phyloP scores from a whole-genome alignment of 2,329 filamentous ascomycete genomes.

The Penicillium sumatraense region DNA sequence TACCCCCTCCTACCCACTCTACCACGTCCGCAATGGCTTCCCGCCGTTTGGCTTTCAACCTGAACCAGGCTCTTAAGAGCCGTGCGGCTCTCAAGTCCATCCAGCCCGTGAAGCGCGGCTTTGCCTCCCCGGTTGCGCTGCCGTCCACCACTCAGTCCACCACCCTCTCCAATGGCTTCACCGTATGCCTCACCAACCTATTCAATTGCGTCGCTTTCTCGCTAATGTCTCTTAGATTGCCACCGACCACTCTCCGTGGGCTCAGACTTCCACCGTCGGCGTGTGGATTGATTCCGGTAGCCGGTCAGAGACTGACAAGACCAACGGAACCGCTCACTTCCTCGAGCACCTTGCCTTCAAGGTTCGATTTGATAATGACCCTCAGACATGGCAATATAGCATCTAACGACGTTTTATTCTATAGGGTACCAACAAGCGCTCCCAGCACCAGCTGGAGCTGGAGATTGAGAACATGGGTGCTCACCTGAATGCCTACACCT shows the following conservation, averaged over 20 bases:
- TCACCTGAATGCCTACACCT: slow-evolving; percentile 99
- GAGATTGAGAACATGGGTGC: slow-evolving; percentile 99
- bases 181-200: slow-evolving; percentile 60
- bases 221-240: slow-evolving; percentile 71
- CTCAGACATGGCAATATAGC: slow-evolving; percentile 14
- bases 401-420: slow-evolving; percentile 2
- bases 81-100: slow-evolving; percentile 81
- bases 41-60: slow-evolving; percentile 93
- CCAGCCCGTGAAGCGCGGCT: slow-evolving; percentile 78
- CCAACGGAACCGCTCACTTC: slow-evolving; percentile 99
- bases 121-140: slow-evolving; percentile 78
- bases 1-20: slow-evolving; percentile 44
- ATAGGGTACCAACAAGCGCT: slow-evolving; percentile 86
- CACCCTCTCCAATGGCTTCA: slow-evolving; percentile 96
- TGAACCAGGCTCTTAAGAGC: slow-evolving; percentile 86
- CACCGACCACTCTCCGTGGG: slow-evolving; percentile 96
- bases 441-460: slow-evolving; percentile 95
- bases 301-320: slow-evolving; percentile 96
- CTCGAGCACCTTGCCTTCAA: slow-evolving; percentile 99
- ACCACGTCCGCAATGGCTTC: slow-evolving; percentile 75
- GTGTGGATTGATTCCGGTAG: slow-evolving; percentile 99
- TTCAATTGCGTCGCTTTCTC: slow-evolving; percentile 28
- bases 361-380: slow-evolving; percentile 57
- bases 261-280: slow-evolving; percentile 96
- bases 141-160: slow-evolving; percentile 90